Evolutionary conservation across 2,329 filamentous ascomycete genomes (phyloP).

Genomic region (Zalaria obscura): DNA sequence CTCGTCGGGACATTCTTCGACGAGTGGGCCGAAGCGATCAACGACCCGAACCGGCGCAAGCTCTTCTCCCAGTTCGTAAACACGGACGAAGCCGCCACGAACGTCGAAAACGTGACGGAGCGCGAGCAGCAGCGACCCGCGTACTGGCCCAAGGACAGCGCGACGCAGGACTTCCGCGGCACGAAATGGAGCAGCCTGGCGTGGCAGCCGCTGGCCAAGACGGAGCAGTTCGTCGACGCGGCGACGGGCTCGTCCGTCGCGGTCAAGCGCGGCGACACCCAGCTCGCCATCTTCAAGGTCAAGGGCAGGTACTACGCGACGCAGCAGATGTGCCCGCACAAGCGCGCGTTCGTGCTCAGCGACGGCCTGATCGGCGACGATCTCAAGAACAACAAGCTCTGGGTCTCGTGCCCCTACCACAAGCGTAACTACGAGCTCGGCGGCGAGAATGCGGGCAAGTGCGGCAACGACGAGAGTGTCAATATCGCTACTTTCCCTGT

Average conservation of each 20-base stretch:
- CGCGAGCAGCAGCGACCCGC: slow-evolving; percentile 60
- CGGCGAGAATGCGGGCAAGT: slow-evolving; percentile 51
- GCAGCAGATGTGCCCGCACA: slow-evolving; percentile 92
- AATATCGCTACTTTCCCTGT: slow-evolving; percentile 72
- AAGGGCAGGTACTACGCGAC: slow-evolving; percentile 69
- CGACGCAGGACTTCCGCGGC: slow-evolving; percentile 57
- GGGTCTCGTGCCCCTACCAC: slow-evolving; percentile 76
- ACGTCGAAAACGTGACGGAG: slow-evolving; percentile 57
- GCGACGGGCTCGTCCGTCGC: slow-evolving; percentile 62
- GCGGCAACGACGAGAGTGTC: slow-evolving; percentile 58
- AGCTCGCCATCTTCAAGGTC: slow-evolving; percentile 76
- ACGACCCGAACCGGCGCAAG: slow-evolving; percentile 49
- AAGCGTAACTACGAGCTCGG: slow-evolving; percentile 77
- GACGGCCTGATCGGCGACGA: slow-evolving; percentile 72
- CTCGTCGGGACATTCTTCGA: slow-evolving; percentile 76
- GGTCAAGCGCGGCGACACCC: slow-evolving; percentile 76
- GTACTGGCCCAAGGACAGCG: slow-evolving; percentile 59
- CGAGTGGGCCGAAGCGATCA: slow-evolving; percentile 78
- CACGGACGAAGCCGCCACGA: slow-evolving; percentile 54
- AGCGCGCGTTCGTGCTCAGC: slow-evolving; percentile 75
- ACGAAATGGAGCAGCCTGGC: slow-evolving; percentile 50
- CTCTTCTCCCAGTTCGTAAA: slow-evolving; percentile 78
- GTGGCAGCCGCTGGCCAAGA: slow-evolving; percentile 70
- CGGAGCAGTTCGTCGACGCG: slow-evolving; percentile 52
- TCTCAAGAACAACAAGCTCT: slow-evolving; percentile 47